Conservation (phyloP, 2,329 filamentous ascomycete genomes). For the Drechslera avenae region DNA sequence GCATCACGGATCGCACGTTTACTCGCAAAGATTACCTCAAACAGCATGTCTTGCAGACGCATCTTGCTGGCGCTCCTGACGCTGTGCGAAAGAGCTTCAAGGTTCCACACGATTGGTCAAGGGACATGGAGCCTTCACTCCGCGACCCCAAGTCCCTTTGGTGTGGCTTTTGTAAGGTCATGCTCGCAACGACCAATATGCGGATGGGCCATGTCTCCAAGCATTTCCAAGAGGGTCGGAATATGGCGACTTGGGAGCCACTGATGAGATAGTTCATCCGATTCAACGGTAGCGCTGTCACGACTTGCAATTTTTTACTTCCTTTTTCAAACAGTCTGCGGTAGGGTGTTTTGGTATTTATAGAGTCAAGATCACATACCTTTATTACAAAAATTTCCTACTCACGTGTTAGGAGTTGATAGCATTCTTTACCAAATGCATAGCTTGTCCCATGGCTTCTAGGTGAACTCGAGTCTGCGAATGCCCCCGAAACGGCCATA, state of each 20-base stretch:
- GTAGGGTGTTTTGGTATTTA: too few species aligned
- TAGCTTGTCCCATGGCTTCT: too few species aligned
- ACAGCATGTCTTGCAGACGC: slow-evolving; percentile 19
- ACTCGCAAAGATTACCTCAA: slow-evolving; percentile 19
- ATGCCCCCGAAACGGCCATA: too few species aligned
- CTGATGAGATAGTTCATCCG: too few species aligned
- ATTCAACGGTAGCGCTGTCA: too few species aligned
- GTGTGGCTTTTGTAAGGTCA: slow-evolving; percentile 24
- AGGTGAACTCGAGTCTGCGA: too few species aligned
- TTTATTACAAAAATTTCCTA: too few species aligned
- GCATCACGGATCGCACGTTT: slow-evolving; percentile 11
- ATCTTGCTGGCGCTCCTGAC: slow-evolving; percentile 1
- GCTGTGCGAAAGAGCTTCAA: slow-evolving; percentile 1
- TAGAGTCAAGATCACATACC: too few species aligned
- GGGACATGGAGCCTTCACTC: background rate
- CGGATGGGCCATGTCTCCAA: slow-evolving; percentile 22
- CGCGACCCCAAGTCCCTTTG: slow-evolving; percentile 13
- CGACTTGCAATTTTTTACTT: too few species aligned
- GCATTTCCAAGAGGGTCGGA: slow-evolving; percentile 15
- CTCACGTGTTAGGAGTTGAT: too few species aligned
- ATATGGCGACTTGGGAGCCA: slow-evolving; percentile 10
- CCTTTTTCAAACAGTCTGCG: too few species aligned
- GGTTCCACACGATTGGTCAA: slow-evolving; percentile 10
- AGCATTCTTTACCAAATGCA: too few species aligned
- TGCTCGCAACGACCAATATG: background rate